Evolutionary conservation across 805 yeast genomes (phyloP).

Genomic region (Candida vartiovaarae): DNA sequence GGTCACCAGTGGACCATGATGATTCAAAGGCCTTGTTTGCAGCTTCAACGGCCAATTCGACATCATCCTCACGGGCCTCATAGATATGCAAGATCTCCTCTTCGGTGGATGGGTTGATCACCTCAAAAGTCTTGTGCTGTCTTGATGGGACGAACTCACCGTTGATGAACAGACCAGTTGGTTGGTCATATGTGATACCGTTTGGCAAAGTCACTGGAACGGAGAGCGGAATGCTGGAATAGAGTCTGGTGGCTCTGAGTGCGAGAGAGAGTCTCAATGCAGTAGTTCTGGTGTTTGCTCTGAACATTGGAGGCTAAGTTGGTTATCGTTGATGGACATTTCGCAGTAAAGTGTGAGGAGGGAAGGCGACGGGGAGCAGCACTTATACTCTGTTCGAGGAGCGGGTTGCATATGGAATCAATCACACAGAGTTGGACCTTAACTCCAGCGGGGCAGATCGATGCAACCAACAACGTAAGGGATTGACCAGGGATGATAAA

Average conservation of each 20-base stretch:
- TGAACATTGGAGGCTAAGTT: slow-evolving; percentile 12
- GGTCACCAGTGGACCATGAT: slow-evolving; percentile 66
- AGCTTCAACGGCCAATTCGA: slow-evolving; percentile 79
- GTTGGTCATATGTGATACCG: slow-evolving; percentile 68
- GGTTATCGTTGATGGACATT: neutral
- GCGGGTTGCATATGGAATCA: no score
- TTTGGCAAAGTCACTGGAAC: slow-evolving; percentile 60
- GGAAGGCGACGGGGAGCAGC: no score
- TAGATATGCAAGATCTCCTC: slow-evolving; percentile 60
- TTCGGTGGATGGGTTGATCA: slow-evolving; percentile 68
- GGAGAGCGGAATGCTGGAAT: slow-evolving; percentile 33
- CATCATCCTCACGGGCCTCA: slow-evolving; percentile 71
- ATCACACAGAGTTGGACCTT: neutral
- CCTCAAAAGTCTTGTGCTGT: slow-evolving; percentile 52
- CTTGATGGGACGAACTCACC: slow-evolving; percentile 63
- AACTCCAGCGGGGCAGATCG: slow-evolving; percentile 1
- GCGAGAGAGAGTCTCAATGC: slow-evolving; percentile 15
- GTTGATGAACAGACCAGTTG: slow-evolving; percentile 77
- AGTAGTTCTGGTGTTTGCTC: slow-evolving; percentile 11
- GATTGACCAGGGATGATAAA: no score
- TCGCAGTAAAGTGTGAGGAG: no score
- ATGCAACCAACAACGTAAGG: no score
- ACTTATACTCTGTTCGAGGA: no score
- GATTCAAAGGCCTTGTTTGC: slow-evolving; percentile 72
- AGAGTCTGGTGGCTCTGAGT: slow-evolving; percentile 22